Evolutionary conservation across 495 filamentous ascomycete species (phyloP).

Genomic region (Aspergillus nidulans): DNA sequence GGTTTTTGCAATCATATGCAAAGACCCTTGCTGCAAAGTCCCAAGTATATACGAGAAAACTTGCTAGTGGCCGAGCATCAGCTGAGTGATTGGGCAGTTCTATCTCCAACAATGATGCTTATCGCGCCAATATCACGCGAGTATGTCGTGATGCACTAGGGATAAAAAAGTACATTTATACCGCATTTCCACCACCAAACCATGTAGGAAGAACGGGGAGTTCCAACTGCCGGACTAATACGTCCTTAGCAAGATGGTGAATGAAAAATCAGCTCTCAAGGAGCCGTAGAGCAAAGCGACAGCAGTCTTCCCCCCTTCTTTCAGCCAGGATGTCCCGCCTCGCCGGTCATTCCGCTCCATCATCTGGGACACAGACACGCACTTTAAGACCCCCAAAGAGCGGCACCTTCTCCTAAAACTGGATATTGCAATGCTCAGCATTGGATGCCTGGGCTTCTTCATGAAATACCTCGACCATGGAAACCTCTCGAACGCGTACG

Average conservation of each 20-base stretch:
- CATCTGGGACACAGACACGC: conserved; percentile 20
- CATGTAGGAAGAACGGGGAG: not conserved
- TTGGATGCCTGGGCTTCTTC: conserved; percentile 36
- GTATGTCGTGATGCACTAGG: not conserved
- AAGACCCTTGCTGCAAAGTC: too few species aligned
- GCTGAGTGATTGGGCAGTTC: too few species aligned
- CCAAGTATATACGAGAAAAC: too few species aligned
- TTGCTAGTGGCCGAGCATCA: too few species aligned
- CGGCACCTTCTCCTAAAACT: conserved; percentile 30
- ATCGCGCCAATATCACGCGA: not conserved
- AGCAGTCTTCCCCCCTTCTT: not conserved
- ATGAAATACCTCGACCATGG: conserved; percentile 26
- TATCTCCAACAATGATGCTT: conserved; percentile 18
- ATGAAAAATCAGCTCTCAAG: not conserved
- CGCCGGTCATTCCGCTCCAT: conserved; percentile 13
- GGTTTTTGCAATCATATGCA: too few species aligned
- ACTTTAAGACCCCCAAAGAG: conserved; percentile 26
- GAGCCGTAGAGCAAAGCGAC: not conserved
- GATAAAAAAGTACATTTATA: not conserved
- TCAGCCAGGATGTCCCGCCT: not conserved
- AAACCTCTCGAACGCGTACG: conserved; percentile 30
- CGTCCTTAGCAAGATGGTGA: not conserved
- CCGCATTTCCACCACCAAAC: not conserved
- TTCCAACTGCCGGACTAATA: too few species aligned
- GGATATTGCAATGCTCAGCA: conserved; percentile 30